A percentile compares a stretch with the other conserved stretches of the same genome.
These are phyloP conservation scores for Lanmaoa pseudosensibilis DNA, from an alignment of 768 basidiomycete species.

Conservation along the genomic window DNA sequence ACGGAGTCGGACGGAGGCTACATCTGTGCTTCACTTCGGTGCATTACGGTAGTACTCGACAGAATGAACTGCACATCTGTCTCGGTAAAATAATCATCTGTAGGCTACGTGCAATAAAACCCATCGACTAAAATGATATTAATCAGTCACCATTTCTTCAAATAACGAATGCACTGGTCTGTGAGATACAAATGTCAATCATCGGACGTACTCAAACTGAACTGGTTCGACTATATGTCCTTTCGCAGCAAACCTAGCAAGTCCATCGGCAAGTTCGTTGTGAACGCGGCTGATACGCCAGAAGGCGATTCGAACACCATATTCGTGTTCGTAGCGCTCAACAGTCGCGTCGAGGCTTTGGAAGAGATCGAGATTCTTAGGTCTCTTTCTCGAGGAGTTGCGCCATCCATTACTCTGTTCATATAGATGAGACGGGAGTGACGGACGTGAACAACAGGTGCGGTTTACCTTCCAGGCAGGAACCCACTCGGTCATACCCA, in stretches of 20 bases:
- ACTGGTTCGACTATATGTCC: slow-evolving; percentile 2
- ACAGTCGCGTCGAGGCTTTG: slow-evolving; percentile 6
- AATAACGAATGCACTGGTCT: slow-evolving; percentile 1
- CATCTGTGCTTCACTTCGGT: background rate
- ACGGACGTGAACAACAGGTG: no score
- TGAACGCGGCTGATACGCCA: slow-evolving; percentile 12
- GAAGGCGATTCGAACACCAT: slow-evolving; percentile 11
- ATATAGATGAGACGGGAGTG: background rate
- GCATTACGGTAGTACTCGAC: background rate
- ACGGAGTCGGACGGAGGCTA: background rate
- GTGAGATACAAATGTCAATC: background rate
- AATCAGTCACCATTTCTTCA: background rate
- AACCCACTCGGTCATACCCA: slow-evolving; percentile 38
- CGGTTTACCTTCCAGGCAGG: slow-evolving; percentile 33
- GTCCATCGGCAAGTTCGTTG: slow-evolving; percentile 14
- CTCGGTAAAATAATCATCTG: slow-evolving; percentile 2
- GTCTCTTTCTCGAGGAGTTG: slow-evolving; percentile 5
- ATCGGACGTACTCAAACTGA: background rate
- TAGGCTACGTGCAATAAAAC: background rate
- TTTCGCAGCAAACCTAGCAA: slow-evolving; percentile 8
- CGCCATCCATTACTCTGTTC: slow-evolving; percentile 10
- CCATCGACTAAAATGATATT: background rate
- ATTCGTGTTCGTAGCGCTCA: background rate
- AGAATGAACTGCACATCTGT: background rate
- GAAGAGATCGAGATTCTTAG: slow-evolving; percentile 22